Evolutionary conservation across 2,329 filamentous ascomycete species (phyloP).

Genomic region (Colletotrichum salicis): DNA sequence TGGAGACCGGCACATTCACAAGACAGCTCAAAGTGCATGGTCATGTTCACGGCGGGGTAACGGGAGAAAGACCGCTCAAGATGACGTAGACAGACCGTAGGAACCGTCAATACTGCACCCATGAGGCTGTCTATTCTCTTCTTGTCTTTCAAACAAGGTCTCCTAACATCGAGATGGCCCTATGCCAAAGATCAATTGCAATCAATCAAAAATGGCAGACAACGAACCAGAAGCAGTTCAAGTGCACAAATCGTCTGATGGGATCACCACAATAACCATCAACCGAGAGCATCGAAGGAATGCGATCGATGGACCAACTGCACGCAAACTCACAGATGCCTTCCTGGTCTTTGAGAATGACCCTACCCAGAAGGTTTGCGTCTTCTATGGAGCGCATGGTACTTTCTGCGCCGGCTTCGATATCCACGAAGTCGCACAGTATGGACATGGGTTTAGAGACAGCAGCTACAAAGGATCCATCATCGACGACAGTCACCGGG

Average conservation of each 20-base stretch:
- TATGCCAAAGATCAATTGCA: too few relatives aligned
- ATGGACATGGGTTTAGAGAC: neutral
- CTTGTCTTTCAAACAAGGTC: too few relatives aligned
- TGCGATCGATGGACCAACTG: conserved; percentile 61
- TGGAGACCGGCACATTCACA: neutral
- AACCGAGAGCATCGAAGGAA: conserved; percentile 62
- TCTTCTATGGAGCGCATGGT: conserved; percentile 57
- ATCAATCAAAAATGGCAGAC: neutral
- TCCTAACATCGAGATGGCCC: too few relatives aligned
- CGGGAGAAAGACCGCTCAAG: neutral
- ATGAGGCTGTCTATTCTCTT: too few relatives aligned
- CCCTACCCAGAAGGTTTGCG: conserved; percentile 60
- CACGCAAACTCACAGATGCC: conserved; percentile 56
- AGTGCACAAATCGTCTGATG: conserved; percentile 42
- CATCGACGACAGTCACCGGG: conserved; percentile 28
- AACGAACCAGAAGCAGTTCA: conserved; percentile 16
- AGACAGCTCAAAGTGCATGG: neutral
- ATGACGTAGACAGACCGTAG: neutral
- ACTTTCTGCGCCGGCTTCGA: conserved; percentile 67
- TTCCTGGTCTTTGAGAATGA: conserved; percentile 62
- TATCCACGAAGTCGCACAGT: conserved; percentile 54
- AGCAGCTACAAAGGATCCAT: conserved; percentile 16
- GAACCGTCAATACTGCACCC: too few relatives aligned
- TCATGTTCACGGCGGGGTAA: neutral
- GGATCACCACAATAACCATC: conserved; percentile 66